Base-by-base conservation (phyloP, 2,329 filamentous ascomycete species). In the Aspergillus arachidicola region DNA sequence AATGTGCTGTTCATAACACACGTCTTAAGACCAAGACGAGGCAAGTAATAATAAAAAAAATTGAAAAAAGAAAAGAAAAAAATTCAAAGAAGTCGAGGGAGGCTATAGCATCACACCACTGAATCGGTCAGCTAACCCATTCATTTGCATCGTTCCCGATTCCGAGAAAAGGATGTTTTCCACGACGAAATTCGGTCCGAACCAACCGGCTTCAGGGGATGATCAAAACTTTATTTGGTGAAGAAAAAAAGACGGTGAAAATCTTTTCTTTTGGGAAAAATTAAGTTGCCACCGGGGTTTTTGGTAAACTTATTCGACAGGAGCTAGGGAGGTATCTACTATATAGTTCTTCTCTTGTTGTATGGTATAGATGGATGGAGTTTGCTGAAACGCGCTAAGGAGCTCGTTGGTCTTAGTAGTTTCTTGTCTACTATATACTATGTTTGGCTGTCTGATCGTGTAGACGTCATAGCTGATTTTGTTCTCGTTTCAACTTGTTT, bases 51-150 rank as follows among this genome's bases (percentile, higher is more conserved):
- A 16, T 5, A 16, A 38, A 36, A 36, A 36, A 28, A 28, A 7
- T 6, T 14, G 5, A 30, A 55, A 26, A 21, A 61, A 23, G 21
- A 51, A 32, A 7, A 51, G 48, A 64, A 46, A 58, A 57, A 57
- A 10, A 41, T 34, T 30, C 50, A 26, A 21, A 9, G 53, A 30
- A 32, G 10, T 10, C 23, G 41, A 59, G 10, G 30, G 23, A 48
- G 34, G 30, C 21, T 32, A 43, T 21, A 28, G 43, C n/a, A 60
- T 60, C 58, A 56, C 21, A 61, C 59, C 59, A 61, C 60, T 54
- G 19, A n/a, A 43, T 53, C 43, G 43, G 56, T 61, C 58, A 54
- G 50, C 58, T 23, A 46, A 54, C 50, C 34, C 26, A 50, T 23
- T 41, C 38, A 41, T 36, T 5, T 46, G 19, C 28, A n/a, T n/a